These are phyloP conservation scores for Trypanosomatidae sp. DNA, from an alignment of 208 protist genomes.

Conservation along the genomic window DNA sequence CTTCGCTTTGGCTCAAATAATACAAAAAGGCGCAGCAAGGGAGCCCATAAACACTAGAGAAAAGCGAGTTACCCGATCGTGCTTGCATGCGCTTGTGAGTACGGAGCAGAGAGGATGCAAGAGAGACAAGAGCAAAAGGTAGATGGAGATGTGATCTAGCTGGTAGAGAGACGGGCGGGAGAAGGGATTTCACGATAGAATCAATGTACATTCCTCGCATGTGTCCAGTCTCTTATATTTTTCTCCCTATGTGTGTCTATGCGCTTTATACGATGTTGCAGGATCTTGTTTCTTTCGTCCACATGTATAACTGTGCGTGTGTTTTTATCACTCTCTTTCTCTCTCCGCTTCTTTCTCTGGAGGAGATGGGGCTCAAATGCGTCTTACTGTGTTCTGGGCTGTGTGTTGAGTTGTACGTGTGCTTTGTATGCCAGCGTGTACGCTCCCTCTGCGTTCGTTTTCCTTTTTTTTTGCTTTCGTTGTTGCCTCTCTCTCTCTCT, in stretches of 20 bases:
- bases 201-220: background rate
- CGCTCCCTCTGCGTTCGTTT: background rate
- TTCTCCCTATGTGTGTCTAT: background rate
- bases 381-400: background rate
- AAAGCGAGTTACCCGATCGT: background rate
- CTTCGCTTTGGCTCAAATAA: background rate
- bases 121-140: background rate
- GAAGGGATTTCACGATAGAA: background rate
- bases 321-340: background rate
- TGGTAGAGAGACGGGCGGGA: background rate
- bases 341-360: background rate
- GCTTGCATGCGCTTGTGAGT: too few species aligned
- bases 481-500: background rate
- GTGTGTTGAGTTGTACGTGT: background rate
- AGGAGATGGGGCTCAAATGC: background rate
- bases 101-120: background rate
- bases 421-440: background rate
- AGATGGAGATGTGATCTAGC: background rate
- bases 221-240: constrained; percentile 3
- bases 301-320: background rate
- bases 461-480: background rate
- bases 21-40: background rate
- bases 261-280: too few species aligned
- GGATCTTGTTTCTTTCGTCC: background rate
- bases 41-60: background rate